Evolutionary conservation across 306 rosid species (phyloP).

Genomic region (Adenanthera pavonina): DNA sequence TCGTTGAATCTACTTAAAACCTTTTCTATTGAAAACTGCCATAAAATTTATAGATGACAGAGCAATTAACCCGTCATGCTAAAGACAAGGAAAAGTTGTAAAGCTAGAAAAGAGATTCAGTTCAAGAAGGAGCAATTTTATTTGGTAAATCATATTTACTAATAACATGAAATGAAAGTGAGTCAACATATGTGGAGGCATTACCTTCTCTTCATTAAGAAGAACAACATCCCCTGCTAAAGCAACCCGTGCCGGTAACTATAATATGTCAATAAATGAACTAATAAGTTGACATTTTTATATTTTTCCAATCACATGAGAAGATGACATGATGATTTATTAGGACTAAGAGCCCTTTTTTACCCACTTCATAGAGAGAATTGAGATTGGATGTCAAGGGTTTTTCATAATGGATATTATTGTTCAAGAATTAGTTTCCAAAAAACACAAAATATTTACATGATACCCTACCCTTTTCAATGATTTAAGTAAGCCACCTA

Average conservation of each 20-base stretch:
- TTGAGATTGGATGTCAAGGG: neutral
- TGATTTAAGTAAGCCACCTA: conserved; percentile 63
- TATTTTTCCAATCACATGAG: conserved; percentile 23
- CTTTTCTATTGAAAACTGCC: neutral
- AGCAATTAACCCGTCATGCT: conserved; percentile 19
- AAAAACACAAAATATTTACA: conserved; percentile 17
- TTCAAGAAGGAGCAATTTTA: conserved; percentile 1
- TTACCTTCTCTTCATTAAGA: conserved; percentile 76
- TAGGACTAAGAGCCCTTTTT: conserved; percentile 28
- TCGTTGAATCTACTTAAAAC: neutral
- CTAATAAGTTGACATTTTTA: conserved; percentile 22
- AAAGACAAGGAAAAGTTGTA: conserved; percentile 22
- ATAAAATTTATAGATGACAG: conserved; percentile 20
- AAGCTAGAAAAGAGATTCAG: conserved; percentile 28
- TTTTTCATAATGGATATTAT: conserved; percentile 17
- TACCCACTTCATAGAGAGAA: neutral
- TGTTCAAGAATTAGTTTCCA: conserved; percentile 29
- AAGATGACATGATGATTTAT: conserved; percentile 34
- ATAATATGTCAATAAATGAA: conserved; percentile 51
- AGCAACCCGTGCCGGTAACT: conserved; percentile 88
- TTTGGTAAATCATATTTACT: neutral
- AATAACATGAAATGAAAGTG: neutral
- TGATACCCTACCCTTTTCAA: conserved; percentile 61
- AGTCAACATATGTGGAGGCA: conserved; percentile 29
- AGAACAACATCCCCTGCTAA: conserved; percentile 81